These are phyloP conservation scores for Malassezia slooffiae DNA, from an alignment of 1,284 basidiomycete species.

Conservation along the genomic window DNA sequence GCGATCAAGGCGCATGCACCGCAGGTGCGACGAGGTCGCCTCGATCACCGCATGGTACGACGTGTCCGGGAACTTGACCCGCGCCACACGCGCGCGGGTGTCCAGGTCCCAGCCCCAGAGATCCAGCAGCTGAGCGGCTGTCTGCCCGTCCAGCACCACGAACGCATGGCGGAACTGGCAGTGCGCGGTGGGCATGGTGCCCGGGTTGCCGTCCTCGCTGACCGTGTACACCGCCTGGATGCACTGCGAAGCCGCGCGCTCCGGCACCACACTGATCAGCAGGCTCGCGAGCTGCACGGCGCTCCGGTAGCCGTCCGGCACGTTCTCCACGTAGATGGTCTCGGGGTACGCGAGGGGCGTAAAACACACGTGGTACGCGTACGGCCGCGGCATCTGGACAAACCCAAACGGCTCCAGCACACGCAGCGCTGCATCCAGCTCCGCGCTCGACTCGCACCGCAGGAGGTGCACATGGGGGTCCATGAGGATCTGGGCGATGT, in stretches of 20 bases:
- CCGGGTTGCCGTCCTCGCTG: too few relatives aligned
- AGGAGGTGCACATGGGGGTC: background rate
- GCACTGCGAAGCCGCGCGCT: too few relatives aligned
- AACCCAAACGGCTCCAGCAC: background rate
- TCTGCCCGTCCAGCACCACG: slow-evolving; percentile 2
- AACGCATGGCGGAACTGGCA: background rate
- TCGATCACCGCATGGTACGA: too few relatives aligned
- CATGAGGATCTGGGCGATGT: background rate
- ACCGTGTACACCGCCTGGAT: too few relatives aligned
- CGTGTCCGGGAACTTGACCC: background rate
- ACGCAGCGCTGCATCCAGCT: slow-evolving; percentile 1
- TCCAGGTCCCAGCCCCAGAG: slow-evolving; percentile 1
- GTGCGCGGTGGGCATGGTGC: too few relatives aligned
- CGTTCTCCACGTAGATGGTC: too few relatives aligned
- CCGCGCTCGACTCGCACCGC: background rate
- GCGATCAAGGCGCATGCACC: background rate
- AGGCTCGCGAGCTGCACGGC: too few relatives aligned
- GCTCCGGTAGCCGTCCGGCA: too few relatives aligned
- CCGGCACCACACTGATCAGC: too few relatives aligned
- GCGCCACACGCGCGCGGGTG: background rate
- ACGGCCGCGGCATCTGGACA: background rate
- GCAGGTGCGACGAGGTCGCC: background rate
- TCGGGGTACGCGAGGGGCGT: background rate
- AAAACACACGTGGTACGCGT: background rate
- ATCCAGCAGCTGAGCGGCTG: background rate